A percentile compares a stretch with the other conserved stretches of the same genome.
phyloP scores from a whole-genome alignment of 2,329 filamentous ascomycete genomes.

The Aspergillus sp. region DNA sequence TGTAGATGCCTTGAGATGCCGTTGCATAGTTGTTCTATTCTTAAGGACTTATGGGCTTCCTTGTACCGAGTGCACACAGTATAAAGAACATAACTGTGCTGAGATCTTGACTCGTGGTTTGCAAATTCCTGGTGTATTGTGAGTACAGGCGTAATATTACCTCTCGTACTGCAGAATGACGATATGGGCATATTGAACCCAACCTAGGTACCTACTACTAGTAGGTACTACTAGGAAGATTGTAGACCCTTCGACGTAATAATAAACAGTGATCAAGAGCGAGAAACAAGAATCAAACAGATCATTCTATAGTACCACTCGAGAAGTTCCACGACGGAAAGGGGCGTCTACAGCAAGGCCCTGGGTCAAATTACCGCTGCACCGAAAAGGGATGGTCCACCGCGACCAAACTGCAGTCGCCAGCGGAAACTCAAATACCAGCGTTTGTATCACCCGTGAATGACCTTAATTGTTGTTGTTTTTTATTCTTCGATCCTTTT shows the following conservation, averaged over 20 bases:
- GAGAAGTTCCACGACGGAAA: background rate
- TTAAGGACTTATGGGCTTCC: too few species aligned
- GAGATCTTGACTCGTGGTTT: too few species aligned
- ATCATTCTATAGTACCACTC: slow-evolving; percentile 7
- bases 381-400: slow-evolving; percentile 15
- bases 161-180: background rate
- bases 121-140: too few species aligned
- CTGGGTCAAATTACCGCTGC: background rate
- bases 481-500: slow-evolving; percentile 9
- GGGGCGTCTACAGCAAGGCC: too few species aligned
- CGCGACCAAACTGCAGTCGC: slow-evolving; percentile 14
- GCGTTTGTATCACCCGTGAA: slow-evolving; percentile 18
- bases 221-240: too few species aligned
- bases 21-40: background rate
- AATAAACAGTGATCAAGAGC: too few species aligned
- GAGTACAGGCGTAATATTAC: background rate
- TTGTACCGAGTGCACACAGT: too few species aligned
- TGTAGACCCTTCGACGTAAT: too few species aligned
- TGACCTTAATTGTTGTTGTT: slow-evolving; percentile 7
- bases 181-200: too few species aligned
- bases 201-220: too few species aligned
- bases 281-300: background rate
- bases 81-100: too few species aligned
- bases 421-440: slow-evolving; percentile 20
- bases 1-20: background rate